Conservation (phyloP, 2,329 filamentous ascomycete genomes). For the Cladophialophora immunda region DNA sequence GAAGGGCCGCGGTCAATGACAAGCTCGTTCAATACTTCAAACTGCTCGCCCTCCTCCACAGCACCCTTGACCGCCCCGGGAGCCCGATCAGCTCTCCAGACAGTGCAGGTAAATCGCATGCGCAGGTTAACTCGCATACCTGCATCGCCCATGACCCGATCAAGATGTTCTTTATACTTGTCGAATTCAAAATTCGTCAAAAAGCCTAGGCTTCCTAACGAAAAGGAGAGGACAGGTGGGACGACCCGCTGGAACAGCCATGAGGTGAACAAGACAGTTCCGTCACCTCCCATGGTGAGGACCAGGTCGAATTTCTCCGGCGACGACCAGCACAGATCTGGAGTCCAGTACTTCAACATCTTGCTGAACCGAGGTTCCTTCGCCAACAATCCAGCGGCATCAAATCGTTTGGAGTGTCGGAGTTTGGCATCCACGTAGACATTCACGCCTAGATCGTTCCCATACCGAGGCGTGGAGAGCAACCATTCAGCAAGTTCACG, state of each 20-base stretch:
- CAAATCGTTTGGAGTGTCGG: constrained; percentile 85
- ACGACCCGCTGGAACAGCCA: constrained; percentile 97
- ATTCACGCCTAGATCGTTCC: constrained; percentile 87
- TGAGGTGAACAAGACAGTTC: constrained; percentile 94
- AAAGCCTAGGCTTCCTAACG: constrained; percentile 90
- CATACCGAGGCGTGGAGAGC: constrained; percentile 86
- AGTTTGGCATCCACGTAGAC: constrained; percentile 99
- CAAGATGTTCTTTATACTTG: constrained; percentile 84
- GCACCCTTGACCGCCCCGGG: constrained; percentile 60
- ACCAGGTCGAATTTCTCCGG: constrained; percentile 97
- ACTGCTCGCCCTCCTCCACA: constrained; percentile 91
- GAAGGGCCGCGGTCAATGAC: constrained; percentile 97
- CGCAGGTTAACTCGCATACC: constrained; percentile 98
- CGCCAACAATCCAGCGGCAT: constrained; percentile 74
- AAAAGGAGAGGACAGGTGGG: constrained; percentile 90
- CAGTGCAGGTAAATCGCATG: constrained; percentile 98
- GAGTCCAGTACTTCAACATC: constrained; percentile 96
- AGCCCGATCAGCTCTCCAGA: constrained; percentile 74
- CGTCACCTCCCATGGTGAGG: constrained; percentile 90
- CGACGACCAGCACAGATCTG: constrained; percentile 90
- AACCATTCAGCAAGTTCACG: constrained; percentile 89
- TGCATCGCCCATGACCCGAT: constrained; percentile 88
- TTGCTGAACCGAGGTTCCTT: constrained; percentile 78
- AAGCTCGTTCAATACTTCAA: constrained; percentile 97
- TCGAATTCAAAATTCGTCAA: constrained; percentile 96